phyloP scores from a whole-genome alignment of 352 stramenopile species.

The Phytophthora citricola region DNA sequence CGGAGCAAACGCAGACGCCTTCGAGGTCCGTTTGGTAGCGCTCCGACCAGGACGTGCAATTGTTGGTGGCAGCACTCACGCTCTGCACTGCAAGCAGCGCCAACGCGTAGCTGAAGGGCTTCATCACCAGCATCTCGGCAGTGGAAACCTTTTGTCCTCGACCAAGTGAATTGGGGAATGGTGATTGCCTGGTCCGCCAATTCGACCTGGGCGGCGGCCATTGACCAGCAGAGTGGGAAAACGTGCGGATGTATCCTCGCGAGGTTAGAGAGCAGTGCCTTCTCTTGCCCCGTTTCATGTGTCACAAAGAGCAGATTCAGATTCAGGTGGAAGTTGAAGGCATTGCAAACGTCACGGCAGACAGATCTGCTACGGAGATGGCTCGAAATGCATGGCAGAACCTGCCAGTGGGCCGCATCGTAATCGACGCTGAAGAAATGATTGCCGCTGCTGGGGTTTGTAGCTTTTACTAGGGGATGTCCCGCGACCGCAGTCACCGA shows the following conservation, averaged over 20 bases:
- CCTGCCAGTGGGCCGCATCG: not conserved
- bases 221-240: slow-evolving; percentile 8
- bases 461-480: no score
- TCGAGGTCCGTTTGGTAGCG: slow-evolving; percentile 55
- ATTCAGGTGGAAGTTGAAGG: slow-evolving; percentile 23
- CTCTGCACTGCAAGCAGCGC: slow-evolving; percentile 19
- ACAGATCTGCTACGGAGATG: not conserved
- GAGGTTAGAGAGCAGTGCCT: slow-evolving; percentile 18
- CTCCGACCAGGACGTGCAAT: slow-evolving; percentile 51
- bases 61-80: slow-evolving; percentile 25
- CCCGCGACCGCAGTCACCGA: no score
- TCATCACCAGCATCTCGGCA: slow-evolving; percentile 30
- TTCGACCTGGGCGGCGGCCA: not conserved
- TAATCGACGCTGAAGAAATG: slow-evolving; percentile 22
- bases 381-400: slow-evolving; percentile 2
- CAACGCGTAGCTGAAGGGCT: slow-evolving; percentile 26
- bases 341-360: slow-evolving; percentile 24
- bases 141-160: slow-evolving; percentile 17
- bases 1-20: slow-evolving; percentile 61
- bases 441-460: no score
- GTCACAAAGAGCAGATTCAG: slow-evolving; percentile 39
- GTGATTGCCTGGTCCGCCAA: no score
- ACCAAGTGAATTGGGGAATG: slow-evolving; percentile 34
- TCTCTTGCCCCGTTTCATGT: slow-evolving; percentile 22
- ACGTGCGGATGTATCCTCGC: slow-evolving; percentile 28